Conservation (phyloP, 169 alveolate species). For the Plasmodium vinckei region DNA sequence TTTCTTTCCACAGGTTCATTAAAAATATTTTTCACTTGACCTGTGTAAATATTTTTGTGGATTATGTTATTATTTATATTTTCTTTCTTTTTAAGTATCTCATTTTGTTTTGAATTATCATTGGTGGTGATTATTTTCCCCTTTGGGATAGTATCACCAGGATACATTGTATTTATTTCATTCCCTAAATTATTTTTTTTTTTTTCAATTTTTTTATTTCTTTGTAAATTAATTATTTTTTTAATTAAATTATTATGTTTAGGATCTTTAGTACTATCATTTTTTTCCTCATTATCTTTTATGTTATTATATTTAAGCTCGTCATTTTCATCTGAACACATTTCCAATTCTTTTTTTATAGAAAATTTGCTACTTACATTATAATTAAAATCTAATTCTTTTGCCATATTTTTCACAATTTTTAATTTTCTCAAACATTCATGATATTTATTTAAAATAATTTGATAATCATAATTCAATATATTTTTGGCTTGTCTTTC, state of each 20-base stretch:
- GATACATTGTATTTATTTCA: not conserved
- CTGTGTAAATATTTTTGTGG: not conserved
- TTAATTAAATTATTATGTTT: constrained; percentile 6
- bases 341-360: constrained; percentile 21
- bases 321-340: constrained; percentile 8
- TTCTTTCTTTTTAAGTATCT: not conserved
- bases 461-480: constrained; percentile 44
- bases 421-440: constrained; percentile 49
- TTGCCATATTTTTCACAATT: constrained; percentile 52
- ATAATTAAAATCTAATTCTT: constrained; percentile 28
- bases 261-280: constrained; percentile 6
- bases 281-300: not conserved
- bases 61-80: not conserved
- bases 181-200: not conserved
- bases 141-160: not conserved
- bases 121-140: not conserved
- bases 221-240: not conserved
- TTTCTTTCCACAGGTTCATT: constrained; percentile 25
- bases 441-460: constrained; percentile 47
- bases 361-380: not conserved
- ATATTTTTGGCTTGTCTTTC: constrained; percentile 39
- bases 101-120: not conserved
- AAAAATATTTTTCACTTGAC: constrained; percentile 29
- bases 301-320: constrained; percentile 8
- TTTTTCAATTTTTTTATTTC: not conserved